Evolutionary conservation across 1,284 basidiomycete species (phyloP).

Genomic region (Rhodotorula mucilaginosa): DNA sequence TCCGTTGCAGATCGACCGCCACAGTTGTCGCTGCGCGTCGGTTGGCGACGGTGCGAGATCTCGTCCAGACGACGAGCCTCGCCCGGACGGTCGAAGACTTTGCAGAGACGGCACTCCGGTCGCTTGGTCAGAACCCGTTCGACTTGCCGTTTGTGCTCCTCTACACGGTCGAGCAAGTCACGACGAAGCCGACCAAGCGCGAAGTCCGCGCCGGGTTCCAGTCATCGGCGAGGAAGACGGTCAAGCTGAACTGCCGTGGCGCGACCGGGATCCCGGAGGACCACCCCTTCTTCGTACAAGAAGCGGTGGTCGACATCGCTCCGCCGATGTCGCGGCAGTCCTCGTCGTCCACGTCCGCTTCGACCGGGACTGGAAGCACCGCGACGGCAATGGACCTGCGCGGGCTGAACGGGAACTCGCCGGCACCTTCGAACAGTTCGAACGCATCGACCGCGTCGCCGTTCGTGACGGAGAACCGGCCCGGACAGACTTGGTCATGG

Average conservation of each 20-base stretch:
- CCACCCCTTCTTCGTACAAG: constrained; percentile 31
- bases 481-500: constrained; percentile 12
- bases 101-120: constrained; percentile 19
- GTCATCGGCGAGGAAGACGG: constrained; percentile 9
- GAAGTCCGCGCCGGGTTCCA: constrained; percentile 22
- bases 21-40: constrained; percentile 39
- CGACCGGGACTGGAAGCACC: constrained; percentile 20
- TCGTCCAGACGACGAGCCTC: constrained; percentile 34
- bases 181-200: constrained; percentile 16
- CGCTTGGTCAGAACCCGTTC: constrained; percentile 33
- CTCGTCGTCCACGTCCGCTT: constrained; percentile 28
- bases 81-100: constrained; percentile 39
- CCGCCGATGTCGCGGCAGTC: constrained; percentile 23
- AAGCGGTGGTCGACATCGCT: constrained; percentile 30
- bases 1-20: constrained; percentile 17
- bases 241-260: constrained; percentile 25
- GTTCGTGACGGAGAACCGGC: not conserved
- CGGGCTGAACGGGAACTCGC: not conserved
- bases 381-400: constrained; percentile 26
- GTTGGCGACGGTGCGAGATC: constrained; percentile 36
- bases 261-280: constrained; percentile 26
- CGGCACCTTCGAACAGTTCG: not conserved
- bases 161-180: constrained; percentile 34
- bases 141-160: constrained; percentile 41
- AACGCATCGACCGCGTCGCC: not conserved